Conservation (phyloP, 192 early-diverging fungal genomes). For the Oehlia diaphana region DNA sequence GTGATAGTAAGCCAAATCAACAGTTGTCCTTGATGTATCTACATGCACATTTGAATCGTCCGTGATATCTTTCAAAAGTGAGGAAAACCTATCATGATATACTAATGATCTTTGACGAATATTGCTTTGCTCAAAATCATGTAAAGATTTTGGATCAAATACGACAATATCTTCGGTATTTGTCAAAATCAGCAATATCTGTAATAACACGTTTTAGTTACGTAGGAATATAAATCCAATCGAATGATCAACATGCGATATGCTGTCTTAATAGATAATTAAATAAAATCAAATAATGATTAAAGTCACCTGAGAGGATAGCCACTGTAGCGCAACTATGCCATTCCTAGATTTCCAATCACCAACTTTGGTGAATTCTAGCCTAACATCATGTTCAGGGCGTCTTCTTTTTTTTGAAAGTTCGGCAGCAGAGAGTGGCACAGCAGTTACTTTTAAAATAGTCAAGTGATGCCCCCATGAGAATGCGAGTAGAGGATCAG, state of each 20-base stretch:
- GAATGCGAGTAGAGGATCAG: conserved; percentile 56
- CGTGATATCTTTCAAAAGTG: conserved; percentile 43
- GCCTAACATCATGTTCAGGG: conserved; percentile 33
- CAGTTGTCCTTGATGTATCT: conserved; percentile 6
- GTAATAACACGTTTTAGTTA: not conserved
- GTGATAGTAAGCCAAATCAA: conserved; percentile 56
- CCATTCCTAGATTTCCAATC: conserved; percentile 54
- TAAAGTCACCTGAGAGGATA: conserved; percentile 51
- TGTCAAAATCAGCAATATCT: conserved; percentile 59
- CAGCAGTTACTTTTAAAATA: conserved; percentile 47
- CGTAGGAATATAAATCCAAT: not conserved
- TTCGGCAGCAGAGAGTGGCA: not conserved
- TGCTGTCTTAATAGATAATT: not conserved
- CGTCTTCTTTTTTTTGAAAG: conserved; percentile 16
- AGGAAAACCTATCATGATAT: conserved; percentile 55
- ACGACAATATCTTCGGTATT: conserved; percentile 59
- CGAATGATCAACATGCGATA: not conserved
- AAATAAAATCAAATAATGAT: not conserved
- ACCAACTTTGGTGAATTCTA: conserved; percentile 52
- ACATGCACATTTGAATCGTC: conserved; percentile 25
- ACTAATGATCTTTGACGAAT: conserved; percentile 51
- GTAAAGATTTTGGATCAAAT: conserved; percentile 57
- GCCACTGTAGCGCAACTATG: conserved; percentile 63
- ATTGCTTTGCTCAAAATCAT: conserved; percentile 48
- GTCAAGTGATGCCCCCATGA: conserved; percentile 58